Evolutionary conservation across 1,139 yeast genomes (phyloP).

Genomic region (Yamadazyma sp.): DNA sequence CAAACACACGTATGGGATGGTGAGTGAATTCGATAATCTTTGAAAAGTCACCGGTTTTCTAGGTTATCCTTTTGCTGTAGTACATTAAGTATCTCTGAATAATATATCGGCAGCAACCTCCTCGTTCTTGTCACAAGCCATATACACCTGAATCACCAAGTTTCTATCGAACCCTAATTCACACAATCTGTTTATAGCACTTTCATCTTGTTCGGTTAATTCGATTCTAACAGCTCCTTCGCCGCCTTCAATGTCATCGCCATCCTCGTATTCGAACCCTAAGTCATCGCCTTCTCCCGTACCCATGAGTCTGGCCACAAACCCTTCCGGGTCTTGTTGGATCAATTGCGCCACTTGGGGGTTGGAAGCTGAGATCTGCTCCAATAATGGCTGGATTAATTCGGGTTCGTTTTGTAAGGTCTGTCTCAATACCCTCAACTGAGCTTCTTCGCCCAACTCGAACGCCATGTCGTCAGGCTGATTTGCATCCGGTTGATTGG

Average conservation of each 20-base stretch:
- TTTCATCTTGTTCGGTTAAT: constrained; percentile 81
- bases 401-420: constrained; percentile 87
- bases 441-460: constrained; percentile 47
- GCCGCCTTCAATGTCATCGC: constrained; percentile 20
- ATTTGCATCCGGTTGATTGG: constrained; percentile 22
- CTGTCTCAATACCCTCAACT: constrained; percentile 67
- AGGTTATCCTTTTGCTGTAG: neutral
- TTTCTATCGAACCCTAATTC: constrained; percentile 91
- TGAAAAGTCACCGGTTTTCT: too few species aligned
- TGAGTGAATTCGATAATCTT: constrained; percentile 10
- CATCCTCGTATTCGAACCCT: constrained; percentile 41
- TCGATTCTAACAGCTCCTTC: constrained; percentile 54
- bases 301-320: constrained; percentile 68
- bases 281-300: constrained; percentile 50
- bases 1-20: constrained; percentile 17
- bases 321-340: constrained; percentile 83
- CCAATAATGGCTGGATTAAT: constrained; percentile 79
- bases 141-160: constrained; percentile 87
- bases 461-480: constrained; percentile 19
- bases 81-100: constrained; percentile 52
- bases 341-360: constrained; percentile 86
- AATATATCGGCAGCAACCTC: constrained; percentile 93
- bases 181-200: constrained; percentile 82
- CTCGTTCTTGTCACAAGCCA: constrained; percentile 98
- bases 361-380: constrained; percentile 77